phyloP scores from a whole-genome alignment of 164 flowering plant species.

The grape (Vitis vinifera) region ASM3070453v1 NC_081817.1:26714501-26715000 shows the following conservation, averaged over 20 bases:
- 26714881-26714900: neutral
- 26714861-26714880: constrained; percentile 1
- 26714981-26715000: constrained; percentile 43
- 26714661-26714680: too few relatives aligned
- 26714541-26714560: too few relatives aligned
- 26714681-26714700: constrained; percentile 44
- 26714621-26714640: neutral
- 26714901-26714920: neutral
- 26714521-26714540: too few relatives aligned
- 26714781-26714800: constrained; percentile 57
- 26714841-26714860: neutral
- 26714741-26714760: constrained; percentile 98
- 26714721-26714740: constrained; percentile 68
- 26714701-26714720: constrained; percentile 81
- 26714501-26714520: too few relatives aligned
- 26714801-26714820: constrained; percentile 97
- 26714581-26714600: too few relatives aligned
- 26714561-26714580: too few relatives aligned
- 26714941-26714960: constrained; percentile 73
- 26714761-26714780: constrained; percentile 98
- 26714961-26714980: constrained; percentile 58
- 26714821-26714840: constrained; percentile 18
- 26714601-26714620: too few relatives aligned
- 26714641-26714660: too few relatives aligned
- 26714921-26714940: constrained; percentile 67